These are phyloP conservation scores for Mrakia blollopis DNA, from an alignment of 768 basidiomycete genomes.

Conservation along the genomic window DNA sequence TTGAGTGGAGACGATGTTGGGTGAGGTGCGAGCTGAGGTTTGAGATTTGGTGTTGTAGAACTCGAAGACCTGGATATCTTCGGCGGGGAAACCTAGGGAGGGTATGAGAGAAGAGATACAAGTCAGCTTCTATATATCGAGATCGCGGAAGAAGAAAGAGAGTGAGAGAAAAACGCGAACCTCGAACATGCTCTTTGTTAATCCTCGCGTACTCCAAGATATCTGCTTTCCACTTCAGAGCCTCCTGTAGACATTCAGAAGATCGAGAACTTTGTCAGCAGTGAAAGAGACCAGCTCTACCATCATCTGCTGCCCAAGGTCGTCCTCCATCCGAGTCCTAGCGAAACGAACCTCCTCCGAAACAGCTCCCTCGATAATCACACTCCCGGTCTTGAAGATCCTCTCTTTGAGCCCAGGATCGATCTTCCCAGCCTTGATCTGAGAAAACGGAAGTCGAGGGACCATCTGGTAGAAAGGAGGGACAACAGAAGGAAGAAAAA, in stretches of 20 bases:
- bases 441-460: constrained; percentile 22
- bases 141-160: not conserved
- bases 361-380: constrained; percentile 58
- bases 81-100: constrained; percentile 57
- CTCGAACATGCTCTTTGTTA: constrained; percentile 55
- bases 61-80: constrained; percentile 68
- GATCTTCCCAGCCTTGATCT: constrained; percentile 2
- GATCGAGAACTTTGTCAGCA: not conserved
- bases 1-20: constrained; percentile 57
- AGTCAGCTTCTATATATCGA: too few species aligned
- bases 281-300: too few species aligned
- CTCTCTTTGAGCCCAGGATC: constrained; percentile 36
- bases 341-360: constrained; percentile 39
- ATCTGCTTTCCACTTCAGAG: constrained; percentile 57
- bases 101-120: not conserved
- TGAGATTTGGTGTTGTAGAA: constrained; percentile 65
- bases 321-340: too few species aligned
- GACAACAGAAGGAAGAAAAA: not conserved
- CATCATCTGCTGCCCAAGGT: too few species aligned
- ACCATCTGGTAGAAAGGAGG: not conserved
- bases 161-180: constrained; percentile 41
- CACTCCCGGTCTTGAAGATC: constrained; percentile 55
- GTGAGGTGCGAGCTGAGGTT: constrained; percentile 64
- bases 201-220: constrained; percentile 56
- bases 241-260: constrained; percentile 46